These are phyloP conservation scores for Thermomucor indicae-seudaticae DNA, from an alignment of 371 early-diverging fungal genomes.

Conservation along the genomic window DNA sequence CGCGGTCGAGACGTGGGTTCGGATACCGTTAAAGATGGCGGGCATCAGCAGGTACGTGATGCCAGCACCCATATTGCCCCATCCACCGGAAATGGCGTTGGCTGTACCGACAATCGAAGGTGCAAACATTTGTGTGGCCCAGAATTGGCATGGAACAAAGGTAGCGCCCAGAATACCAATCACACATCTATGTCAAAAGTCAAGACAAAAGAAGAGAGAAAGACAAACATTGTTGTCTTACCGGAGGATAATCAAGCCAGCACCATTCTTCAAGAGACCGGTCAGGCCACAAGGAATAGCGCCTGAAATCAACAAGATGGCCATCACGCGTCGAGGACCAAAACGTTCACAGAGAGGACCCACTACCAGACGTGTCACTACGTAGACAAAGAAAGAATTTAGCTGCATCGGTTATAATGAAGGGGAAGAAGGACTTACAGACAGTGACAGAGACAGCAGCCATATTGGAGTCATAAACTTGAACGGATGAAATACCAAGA, in stretches of 20 bases:
- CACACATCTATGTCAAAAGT: conserved; percentile 16
- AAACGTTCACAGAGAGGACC: conserved; percentile 50
- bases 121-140: conserved; percentile 58
- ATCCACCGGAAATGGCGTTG: conserved; percentile 62
- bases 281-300: conserved; percentile 43
- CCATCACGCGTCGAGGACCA: conserved; percentile 54
- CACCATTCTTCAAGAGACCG: conserved; percentile 33
- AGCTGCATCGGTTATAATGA: background rate
- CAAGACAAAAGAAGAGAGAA: background rate
- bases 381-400: conserved; percentile 7
- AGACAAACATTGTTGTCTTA: background rate
- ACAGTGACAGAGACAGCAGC: conserved; percentile 37
- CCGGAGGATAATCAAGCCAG: conserved; percentile 37
- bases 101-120: conserved; percentile 55
- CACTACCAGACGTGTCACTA: conserved; percentile 31
- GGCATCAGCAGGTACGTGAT: conserved; percentile 56
- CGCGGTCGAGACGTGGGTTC: conserved; percentile 6
- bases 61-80: conserved; percentile 69
- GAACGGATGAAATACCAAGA: conserved; percentile 6
- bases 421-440: conserved; percentile 3
- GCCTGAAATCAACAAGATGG: conserved; percentile 40
- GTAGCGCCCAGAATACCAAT: conserved; percentile 59
- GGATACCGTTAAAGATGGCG: conserved; percentile 37
- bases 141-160: conserved; percentile 68
- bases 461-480: conserved; percentile 26